These are phyloP conservation scores for Anthracocystis walkeri DNA, from an alignment of 1,284 basidiomycete genomes.

Conservation along the genomic window DNA sequence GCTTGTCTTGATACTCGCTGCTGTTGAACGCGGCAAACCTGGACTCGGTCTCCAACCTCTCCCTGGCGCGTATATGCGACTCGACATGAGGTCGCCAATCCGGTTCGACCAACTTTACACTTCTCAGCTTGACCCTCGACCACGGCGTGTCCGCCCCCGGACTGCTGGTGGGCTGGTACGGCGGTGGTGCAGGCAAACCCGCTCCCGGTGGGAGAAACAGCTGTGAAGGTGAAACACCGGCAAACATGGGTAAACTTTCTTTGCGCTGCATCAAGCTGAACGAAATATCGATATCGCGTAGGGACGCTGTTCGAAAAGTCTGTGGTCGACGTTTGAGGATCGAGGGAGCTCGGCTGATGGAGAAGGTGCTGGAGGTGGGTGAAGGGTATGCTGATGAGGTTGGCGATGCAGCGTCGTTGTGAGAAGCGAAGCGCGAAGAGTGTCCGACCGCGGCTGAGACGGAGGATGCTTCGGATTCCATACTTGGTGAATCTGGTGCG, in stretches of 20 bases:
- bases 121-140: slow-evolving; percentile 7
- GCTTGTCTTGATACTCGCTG: not conserved
- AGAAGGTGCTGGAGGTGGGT: slow-evolving; percentile 35
- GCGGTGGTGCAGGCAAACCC: slow-evolving; percentile 24
- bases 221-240: slow-evolving; percentile 8
- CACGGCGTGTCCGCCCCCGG: not conserved
- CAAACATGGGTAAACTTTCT: slow-evolving; percentile 17
- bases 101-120: slow-evolving; percentile 59
- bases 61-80: slow-evolving; percentile 58
- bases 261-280: slow-evolving; percentile 34
- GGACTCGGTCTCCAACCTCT: slow-evolving; percentile 54
- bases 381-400: slow-evolving; percentile 12
- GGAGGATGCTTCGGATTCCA: slow-evolving; percentile 29
- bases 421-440: not conserved
- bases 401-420: slow-evolving; percentile 9
- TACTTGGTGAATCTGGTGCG: slow-evolving; percentile 18
- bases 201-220: not conserved
- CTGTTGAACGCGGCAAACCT: slow-evolving; percentile 27
- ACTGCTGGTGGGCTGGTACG: slow-evolving; percentile 18
- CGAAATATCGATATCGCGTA: slow-evolving; percentile 40
- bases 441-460: slow-evolving; percentile 13
- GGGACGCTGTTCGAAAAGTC: slow-evolving; percentile 41
- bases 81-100: slow-evolving; percentile 61
- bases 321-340: slow-evolving; percentile 59
- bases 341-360: slow-evolving; percentile 40